Evolutionary conservation across 441 rosid genomes (phyloP).

Genomic region (Erysimum cheiri): DNA sequence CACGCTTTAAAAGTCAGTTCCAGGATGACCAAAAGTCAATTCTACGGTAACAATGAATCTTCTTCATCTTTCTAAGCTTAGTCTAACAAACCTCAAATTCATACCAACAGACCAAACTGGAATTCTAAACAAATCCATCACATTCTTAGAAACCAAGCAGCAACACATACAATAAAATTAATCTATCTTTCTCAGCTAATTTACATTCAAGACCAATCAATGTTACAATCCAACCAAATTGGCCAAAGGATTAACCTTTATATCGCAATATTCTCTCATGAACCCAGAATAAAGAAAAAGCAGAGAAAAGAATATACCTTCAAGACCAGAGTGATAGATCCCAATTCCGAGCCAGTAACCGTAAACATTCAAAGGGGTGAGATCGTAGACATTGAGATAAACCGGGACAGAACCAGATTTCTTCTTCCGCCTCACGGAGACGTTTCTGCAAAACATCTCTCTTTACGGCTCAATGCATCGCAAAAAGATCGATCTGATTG

Average conservation of each 20-base stretch:
- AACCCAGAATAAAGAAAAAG: conserved; percentile 23
- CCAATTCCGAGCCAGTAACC: conserved; percentile 98
- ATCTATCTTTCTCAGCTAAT: conserved; percentile 2
- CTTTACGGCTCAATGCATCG: conserved; percentile 33
- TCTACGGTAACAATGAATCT: neutral
- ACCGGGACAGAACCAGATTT: conserved; percentile 74
- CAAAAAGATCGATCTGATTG: neutral
- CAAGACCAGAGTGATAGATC: conserved; percentile 94
- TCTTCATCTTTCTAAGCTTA: neutral
- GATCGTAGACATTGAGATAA: conserved; percentile 88
- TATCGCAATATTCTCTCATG: neutral
- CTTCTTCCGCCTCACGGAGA: conserved; percentile 61
- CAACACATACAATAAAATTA: neutral
- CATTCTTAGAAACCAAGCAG: neutral
- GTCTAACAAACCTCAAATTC: neutral
- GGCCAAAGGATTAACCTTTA: neutral
- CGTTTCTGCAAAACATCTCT: conserved; percentile 67
- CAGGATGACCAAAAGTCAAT: conserved; percentile 14
- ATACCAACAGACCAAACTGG: neutral
- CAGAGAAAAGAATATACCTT: conserved; percentile 51
- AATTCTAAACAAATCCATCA: neutral
- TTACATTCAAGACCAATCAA: neutral
- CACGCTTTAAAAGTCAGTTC: neutral
- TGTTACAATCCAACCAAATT: neutral
- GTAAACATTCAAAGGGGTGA: conserved; percentile 85